Conservation (phyloP, 345 rosid genomes). For the Syzygium jambos region DNA sequence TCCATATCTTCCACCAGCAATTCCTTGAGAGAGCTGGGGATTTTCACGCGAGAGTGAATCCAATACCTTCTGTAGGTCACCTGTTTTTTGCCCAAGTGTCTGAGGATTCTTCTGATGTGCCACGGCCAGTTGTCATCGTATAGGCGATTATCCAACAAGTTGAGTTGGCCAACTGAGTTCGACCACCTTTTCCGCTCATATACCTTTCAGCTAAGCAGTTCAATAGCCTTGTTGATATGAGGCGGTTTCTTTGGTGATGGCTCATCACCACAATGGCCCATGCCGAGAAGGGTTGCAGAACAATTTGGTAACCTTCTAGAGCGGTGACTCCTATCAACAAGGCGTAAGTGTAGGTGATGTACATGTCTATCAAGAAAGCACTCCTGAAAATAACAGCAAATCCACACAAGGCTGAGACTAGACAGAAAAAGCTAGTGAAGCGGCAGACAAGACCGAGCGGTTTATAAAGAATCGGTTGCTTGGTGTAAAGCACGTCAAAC, state of each 20-base stretch:
- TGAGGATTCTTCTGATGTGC: background rate
- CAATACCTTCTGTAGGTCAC: background rate
- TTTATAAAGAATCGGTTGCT: slow-evolving; percentile 9
- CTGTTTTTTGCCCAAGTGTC: background rate
- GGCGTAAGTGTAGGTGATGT: slow-evolving; percentile 15
- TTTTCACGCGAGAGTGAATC: background rate
- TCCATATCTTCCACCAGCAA: background rate
- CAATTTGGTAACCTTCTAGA: slow-evolving; percentile 9
- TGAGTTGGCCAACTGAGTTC: background rate
- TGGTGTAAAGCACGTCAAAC: slow-evolving; percentile 30
- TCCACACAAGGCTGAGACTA: background rate
- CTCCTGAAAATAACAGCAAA: background rate
- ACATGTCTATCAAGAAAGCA: slow-evolving; percentile 6
- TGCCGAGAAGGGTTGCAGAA: background rate
- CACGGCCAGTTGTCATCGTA: background rate
- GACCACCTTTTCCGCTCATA: background rate
- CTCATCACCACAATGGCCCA: background rate
- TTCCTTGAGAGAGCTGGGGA: background rate
- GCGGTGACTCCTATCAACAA: slow-evolving; percentile 20
- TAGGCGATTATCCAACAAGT: background rate
- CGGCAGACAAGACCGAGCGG: slow-evolving; percentile 10
- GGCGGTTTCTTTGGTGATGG: background rate
- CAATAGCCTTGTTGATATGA: background rate
- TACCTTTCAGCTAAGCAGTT: background rate
- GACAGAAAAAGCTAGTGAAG: background rate